Percentiles rank a stretch among this genome's conserved stretches.
phyloP scores from a whole-genome alignment of 441 rosid genomes.

The Manihot esculenta region DNA sequence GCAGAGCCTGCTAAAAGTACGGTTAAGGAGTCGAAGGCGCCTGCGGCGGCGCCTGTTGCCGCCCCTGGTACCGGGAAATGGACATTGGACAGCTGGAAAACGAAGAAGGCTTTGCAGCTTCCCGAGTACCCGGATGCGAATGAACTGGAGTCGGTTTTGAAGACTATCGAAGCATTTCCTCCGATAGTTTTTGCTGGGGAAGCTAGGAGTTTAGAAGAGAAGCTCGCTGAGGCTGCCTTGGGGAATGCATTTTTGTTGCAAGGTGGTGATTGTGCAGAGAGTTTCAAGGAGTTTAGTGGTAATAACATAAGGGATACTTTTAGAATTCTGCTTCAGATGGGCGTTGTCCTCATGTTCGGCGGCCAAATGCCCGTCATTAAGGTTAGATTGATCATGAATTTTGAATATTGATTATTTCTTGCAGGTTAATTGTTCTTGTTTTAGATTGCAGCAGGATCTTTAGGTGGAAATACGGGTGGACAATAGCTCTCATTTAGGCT shows the following conservation, averaged over 20 bases:
- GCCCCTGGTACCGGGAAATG: conserved; percentile 36
- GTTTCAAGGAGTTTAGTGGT: conserved; percentile 84
- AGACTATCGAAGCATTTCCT: conserved; percentile 64
- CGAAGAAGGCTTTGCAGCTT: conserved; percentile 64
- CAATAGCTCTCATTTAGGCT: neutral
- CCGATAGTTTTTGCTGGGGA: conserved; percentile 85
- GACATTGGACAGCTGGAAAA: conserved; percentile 73
- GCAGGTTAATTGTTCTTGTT: too few relatives aligned
- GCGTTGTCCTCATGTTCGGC: conserved; percentile 69
- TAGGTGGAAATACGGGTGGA: too few relatives aligned
- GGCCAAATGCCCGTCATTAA: conserved; percentile 70
- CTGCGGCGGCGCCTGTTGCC: conserved; percentile 16
- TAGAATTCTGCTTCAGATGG: conserved; percentile 65
- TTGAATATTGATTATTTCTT: neutral
- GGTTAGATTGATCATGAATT: conserved; percentile 33
- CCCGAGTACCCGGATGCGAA: conserved; percentile 66
- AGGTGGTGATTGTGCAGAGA: conserved; percentile 91
- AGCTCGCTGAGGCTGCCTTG: conserved; percentile 65
- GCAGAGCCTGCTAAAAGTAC: conserved; percentile 54
- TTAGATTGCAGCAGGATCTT: too few relatives aligned
- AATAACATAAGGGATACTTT: conserved; percentile 66
- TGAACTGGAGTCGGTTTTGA: conserved; percentile 57
- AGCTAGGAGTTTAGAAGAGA: conserved; percentile 71
- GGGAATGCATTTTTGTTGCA: conserved; percentile 80
- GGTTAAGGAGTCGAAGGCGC: conserved; percentile 30